Percentiles rank a stretch among this genome's conserved stretches.
phyloP scores from a whole-genome alignment of 2,329 filamentous ascomycete species.

The Aureobasidium sp. region DNA sequence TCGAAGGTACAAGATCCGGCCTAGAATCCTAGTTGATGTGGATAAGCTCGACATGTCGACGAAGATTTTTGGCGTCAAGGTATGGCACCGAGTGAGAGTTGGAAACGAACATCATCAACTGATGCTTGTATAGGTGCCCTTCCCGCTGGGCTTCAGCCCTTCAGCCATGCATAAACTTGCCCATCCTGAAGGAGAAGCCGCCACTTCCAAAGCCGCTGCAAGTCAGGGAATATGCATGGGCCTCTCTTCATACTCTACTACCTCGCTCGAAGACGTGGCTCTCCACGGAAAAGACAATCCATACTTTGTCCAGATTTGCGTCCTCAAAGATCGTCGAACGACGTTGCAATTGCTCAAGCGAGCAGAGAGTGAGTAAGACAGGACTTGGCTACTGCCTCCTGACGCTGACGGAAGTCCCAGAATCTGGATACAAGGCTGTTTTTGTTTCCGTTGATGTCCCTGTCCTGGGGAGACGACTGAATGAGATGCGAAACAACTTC shows the following conservation, averaged over 20 bases:
- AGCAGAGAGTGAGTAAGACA: too few relatives aligned
- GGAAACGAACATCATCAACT: too few relatives aligned
- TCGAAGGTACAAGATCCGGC: conserved; percentile 18
- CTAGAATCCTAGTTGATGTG: conserved; percentile 33
- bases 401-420: conserved; percentile 7
- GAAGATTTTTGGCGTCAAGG: conserved; percentile 36
- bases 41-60: conserved; percentile 34
- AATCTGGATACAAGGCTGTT: conserved; percentile 44
- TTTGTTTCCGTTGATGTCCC: conserved; percentile 47
- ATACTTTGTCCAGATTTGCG: conserved; percentile 45
- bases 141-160: conserved; percentile 39
- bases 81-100: conserved; percentile 20
- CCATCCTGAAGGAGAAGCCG: conserved; percentile 42
- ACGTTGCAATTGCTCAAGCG: conserved; percentile 21
- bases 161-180: conserved; percentile 43
- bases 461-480: conserved; percentile 42
- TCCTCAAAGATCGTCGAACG: conserved; percentile 35
- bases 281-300: conserved; percentile 24
- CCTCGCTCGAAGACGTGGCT: conserved; percentile 39
- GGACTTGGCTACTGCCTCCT: too few relatives aligned
- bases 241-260: conserved; percentile 38
- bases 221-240: conserved; percentile 36
- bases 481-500: conserved; percentile 46
- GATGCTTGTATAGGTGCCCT: too few relatives aligned
- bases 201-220: conserved; percentile 37